These are phyloP conservation scores for Agarophyton chilense DNA, from an alignment of 23 red algal genomes.

Conservation along the genomic window DNA sequence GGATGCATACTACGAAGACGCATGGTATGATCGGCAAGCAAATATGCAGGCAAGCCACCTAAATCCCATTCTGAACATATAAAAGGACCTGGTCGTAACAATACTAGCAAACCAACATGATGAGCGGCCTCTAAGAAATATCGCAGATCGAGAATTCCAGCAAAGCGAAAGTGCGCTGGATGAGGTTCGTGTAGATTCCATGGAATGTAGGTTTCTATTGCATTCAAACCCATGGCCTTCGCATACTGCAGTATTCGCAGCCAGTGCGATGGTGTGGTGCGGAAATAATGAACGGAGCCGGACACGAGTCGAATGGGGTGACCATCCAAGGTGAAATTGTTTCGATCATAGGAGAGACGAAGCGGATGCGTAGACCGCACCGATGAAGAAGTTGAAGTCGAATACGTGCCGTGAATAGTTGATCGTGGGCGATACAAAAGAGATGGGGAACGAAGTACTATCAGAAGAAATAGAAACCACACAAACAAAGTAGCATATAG, in stretches of 20 bases:
- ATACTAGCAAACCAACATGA: slow-evolving; percentile 58
- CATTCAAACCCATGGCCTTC: slow-evolving; percentile 74
- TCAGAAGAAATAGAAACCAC: not conserved
- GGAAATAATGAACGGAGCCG: slow-evolving; percentile 88
- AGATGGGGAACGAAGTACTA: not conserved
- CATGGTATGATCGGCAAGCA: slow-evolving; percentile 66
- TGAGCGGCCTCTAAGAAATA: slow-evolving; percentile 63
- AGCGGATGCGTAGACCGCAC: not conserved
- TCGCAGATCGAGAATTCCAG: slow-evolving; percentile 70
- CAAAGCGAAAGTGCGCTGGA: slow-evolving; percentile 61
- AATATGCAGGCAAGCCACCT: slow-evolving; percentile 71
- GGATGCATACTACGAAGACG: slow-evolving; percentile 66
- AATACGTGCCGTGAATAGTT: not conserved
- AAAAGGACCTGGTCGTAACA: slow-evolving; percentile 82
- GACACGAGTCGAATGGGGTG: slow-evolving; percentile 61
- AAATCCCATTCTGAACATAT: slow-evolving; percentile 89
- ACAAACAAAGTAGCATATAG: not conserved
- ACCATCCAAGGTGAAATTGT: slow-evolving; percentile 56
- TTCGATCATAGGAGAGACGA: slow-evolving; percentile 46
- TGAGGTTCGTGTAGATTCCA: slow-evolving; percentile 81
- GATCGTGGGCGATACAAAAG: not conserved
- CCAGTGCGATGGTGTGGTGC: slow-evolving; percentile 80
- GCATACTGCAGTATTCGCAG: slow-evolving; percentile 50
- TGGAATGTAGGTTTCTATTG: slow-evolving; percentile 87
- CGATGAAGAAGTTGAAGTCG: not conserved